These are phyloP conservation scores for Ilyonectria mors-panacis DNA, from an alignment of 2,329 filamentous ascomycete genomes.

Conservation along the genomic window DNA sequence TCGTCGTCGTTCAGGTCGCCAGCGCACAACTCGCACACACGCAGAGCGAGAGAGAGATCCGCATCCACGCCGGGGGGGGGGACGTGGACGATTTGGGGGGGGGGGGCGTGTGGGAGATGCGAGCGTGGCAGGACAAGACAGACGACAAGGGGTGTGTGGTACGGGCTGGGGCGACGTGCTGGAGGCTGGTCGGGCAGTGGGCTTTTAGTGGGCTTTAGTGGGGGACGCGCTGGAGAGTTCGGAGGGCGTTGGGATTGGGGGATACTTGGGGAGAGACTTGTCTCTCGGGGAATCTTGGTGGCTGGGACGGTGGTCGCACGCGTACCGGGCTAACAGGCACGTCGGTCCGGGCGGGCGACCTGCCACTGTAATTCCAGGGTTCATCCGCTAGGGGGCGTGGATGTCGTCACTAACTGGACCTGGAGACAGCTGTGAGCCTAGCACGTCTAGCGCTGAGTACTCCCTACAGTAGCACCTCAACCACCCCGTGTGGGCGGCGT, in stretches of 20 bases:
- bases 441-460: background rate
- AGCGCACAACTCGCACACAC: slow-evolving; percentile 44
- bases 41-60: slow-evolving; percentile 46
- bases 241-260: slow-evolving; percentile 19
- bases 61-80: slow-evolving; percentile 42
- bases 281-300: slow-evolving; percentile 5
- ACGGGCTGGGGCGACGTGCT: background rate
- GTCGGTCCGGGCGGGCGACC: background rate
- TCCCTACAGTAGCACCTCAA: slow-evolving; percentile 2
- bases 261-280: slow-evolving; percentile 13
- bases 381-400: slow-evolving; percentile 23
- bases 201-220: slow-evolving; percentile 11
- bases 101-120: slow-evolving; percentile 44
- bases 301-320: slow-evolving; percentile 4
- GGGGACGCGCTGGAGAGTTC: slow-evolving; percentile 14
- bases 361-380: slow-evolving; percentile 33
- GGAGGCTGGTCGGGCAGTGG: slow-evolving; percentile 23
- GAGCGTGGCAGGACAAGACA: slow-evolving; percentile 44
- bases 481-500: background rate
- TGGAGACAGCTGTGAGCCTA: slow-evolving; percentile 14
- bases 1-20: slow-evolving; percentile 41
- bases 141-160: slow-evolving; percentile 40
- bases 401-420: slow-evolving; percentile 30
- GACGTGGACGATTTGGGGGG: slow-evolving; percentile 47
- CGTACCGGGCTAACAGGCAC: slow-evolving; percentile 25